Conservation (phyloP, 2,329 filamentous ascomycete genomes). For the Oidium heveae region DNA sequence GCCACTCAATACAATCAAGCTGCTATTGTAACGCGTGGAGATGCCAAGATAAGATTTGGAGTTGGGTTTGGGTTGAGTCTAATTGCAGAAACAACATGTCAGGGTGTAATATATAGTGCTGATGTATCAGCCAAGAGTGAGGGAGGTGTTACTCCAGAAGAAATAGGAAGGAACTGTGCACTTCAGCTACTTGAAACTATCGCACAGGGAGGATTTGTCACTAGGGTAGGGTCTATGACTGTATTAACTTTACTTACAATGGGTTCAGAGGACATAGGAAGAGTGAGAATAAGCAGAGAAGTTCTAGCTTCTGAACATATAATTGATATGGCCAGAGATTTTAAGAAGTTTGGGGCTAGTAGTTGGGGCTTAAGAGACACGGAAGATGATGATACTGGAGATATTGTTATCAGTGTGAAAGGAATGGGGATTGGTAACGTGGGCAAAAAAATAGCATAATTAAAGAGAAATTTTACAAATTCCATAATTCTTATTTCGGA, state of each 20-base stretch:
- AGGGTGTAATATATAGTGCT: slow-evolving; percentile 63
- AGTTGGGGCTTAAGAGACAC: slow-evolving; percentile 74
- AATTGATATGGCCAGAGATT: slow-evolving; percentile 57
- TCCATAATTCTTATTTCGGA: too few species aligned
- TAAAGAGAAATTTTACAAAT: neutral
- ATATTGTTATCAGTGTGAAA: slow-evolving; percentile 75
- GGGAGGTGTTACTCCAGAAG: slow-evolving; percentile 69
- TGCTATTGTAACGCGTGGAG: slow-evolving; percentile 25
- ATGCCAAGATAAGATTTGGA: slow-evolving; percentile 41
- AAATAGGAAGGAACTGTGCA: slow-evolving; percentile 69
- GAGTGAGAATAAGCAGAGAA: slow-evolving; percentile 57
- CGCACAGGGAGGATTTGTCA: slow-evolving; percentile 58
- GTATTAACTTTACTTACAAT: slow-evolving; percentile 86
- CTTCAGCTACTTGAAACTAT: slow-evolving; percentile 73
- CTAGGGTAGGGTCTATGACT: slow-evolving; percentile 42
- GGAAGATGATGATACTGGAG: slow-evolving; percentile 31
- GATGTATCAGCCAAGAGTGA: slow-evolving; percentile 52
- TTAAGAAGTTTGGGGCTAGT: slow-evolving; percentile 69
- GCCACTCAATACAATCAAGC: slow-evolving; percentile 54
- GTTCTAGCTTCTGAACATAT: slow-evolving; percentile 61
- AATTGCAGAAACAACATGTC: slow-evolving; percentile 71
- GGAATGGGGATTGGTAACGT: slow-evolving; percentile 87
- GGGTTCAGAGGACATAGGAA: slow-evolving; percentile 86
- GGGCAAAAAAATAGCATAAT: slow-evolving; percentile 57
- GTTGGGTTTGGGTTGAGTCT: slow-evolving; percentile 80